These are phyloP conservation scores for Schoenoplectus triqueter DNA, from an alignment of 202 grass and related monocot species.

Conservation along the genomic window DNA sequence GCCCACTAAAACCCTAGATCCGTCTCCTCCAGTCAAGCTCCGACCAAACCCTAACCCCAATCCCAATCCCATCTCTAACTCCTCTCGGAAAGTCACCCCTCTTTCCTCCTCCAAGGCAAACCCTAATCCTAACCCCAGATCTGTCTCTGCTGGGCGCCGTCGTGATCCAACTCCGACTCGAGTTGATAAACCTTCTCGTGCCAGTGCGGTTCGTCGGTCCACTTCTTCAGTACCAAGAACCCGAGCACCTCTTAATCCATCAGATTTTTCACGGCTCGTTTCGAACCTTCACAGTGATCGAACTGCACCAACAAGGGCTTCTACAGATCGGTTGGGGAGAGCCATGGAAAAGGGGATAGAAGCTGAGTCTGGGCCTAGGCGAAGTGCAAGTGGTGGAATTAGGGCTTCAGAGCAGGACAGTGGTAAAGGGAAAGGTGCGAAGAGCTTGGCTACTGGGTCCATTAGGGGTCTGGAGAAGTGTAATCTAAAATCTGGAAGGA, in stretches of 20 bases:
- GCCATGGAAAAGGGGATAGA: constrained; percentile 46
- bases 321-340: constrained; percentile 52
- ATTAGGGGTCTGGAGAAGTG: constrained; percentile 30
- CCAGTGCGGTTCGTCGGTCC: constrained; percentile 59
- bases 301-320: constrained; percentile 32
- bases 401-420: constrained; percentile 52
- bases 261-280: constrained; percentile 52
- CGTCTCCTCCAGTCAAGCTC: constrained; percentile 50
- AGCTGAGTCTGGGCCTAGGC: constrained; percentile 46
- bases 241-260: constrained; percentile 58
- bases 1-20: constrained; percentile 38
- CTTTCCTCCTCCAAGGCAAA: constrained; percentile 40
- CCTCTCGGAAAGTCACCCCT: constrained; percentile 65
- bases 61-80: background rate
- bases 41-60: constrained; percentile 23
- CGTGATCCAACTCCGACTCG: constrained; percentile 38
- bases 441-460: constrained; percentile 37
- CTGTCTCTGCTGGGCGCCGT: constrained; percentile 31
- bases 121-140: constrained; percentile 40
- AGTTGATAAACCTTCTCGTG: constrained; percentile 26
- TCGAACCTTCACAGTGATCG: constrained; percentile 43
- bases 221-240: constrained; percentile 77
- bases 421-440: constrained; percentile 39
- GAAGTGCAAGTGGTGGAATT: constrained; percentile 56
- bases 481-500: constrained; percentile 38